phyloP scores from a whole-genome alignment of 176 grass and related monocot genomes.

The Raddia distichophylla region DNA sequence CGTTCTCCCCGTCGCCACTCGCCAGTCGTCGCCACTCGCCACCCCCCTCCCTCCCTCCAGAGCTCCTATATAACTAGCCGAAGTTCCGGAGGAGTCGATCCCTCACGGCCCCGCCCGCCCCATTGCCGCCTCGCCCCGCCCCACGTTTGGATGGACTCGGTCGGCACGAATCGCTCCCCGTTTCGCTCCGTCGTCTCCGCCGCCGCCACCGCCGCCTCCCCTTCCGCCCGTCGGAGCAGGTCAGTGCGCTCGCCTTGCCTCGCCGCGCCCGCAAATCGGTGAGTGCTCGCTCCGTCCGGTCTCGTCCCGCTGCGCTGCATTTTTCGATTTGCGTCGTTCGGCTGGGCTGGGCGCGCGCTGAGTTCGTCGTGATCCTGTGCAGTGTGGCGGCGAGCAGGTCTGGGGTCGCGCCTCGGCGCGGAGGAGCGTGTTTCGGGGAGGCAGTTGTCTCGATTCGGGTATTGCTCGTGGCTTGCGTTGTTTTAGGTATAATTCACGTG shows the following conservation, averaged over 20 bases:
- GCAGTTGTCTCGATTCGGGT: constrained; percentile 35
- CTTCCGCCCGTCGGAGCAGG: constrained; percentile 20
- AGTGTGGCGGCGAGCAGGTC: constrained; percentile 48
- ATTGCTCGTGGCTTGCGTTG: not conserved
- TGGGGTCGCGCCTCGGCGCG: constrained; percentile 34
- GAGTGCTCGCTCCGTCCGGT: not conserved
- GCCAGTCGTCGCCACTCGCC: not conserved
- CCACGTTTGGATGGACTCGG: constrained; percentile 50
- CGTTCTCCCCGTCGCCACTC: not conserved
- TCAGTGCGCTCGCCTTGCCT: not conserved
- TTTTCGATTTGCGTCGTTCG: constrained; percentile 1
- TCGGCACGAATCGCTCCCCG: constrained; percentile 28
- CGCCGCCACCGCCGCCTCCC: not conserved
- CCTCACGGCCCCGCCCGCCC: not conserved
- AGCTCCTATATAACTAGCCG: constrained; percentile 36
- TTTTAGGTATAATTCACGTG: not conserved
- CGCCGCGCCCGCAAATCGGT: constrained; percentile 25
- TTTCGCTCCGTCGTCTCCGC: constrained; percentile 31
- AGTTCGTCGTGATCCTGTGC: constrained; percentile 29
- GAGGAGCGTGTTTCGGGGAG: constrained; percentile 48
- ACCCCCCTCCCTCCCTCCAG: constrained; percentile 3
- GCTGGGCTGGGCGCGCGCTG: not conserved
- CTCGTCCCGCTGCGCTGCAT: constrained; percentile 21
- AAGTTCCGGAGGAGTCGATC: not conserved
- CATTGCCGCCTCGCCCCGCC: not conserved